Conservation (phyloP, 2,329 filamentous ascomycete genomes). For the Magnaporthiopsis rhizophila region DNA sequence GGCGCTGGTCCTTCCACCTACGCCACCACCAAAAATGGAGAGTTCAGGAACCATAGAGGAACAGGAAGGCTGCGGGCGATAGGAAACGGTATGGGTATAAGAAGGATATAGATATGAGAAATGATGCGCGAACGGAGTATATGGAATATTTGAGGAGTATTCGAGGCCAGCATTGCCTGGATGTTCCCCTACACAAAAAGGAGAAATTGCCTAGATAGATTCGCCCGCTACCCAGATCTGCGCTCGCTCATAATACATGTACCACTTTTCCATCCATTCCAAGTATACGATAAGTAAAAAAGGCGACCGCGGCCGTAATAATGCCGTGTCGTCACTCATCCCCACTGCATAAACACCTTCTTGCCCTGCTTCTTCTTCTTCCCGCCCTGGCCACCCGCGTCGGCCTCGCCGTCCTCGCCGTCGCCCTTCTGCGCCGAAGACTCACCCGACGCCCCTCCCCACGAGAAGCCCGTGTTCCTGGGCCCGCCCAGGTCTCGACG, state of each 20-base stretch:
- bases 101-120: too few species aligned
- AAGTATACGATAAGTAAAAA: not conserved
- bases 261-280: not conserved
- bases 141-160: too few species aligned
- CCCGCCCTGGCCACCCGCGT: slow-evolving; percentile 32
- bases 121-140: too few species aligned
- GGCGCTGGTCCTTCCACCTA: too few species aligned
- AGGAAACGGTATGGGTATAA: too few species aligned
- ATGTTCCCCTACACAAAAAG: not conserved
- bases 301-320: too few species aligned
- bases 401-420: slow-evolving; percentile 16
- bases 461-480: slow-evolving; percentile 44
- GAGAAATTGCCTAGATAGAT: not conserved
- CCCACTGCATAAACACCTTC: slow-evolving; percentile 56
- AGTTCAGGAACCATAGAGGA: too few species aligned
- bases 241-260: not conserved
- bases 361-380: slow-evolving; percentile 53
- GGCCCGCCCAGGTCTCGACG: slow-evolving; percentile 40
- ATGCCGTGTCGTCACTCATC: slow-evolving; percentile 25
- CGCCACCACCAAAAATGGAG: too few species aligned
- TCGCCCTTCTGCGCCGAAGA: slow-evolving; percentile 14
- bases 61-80: too few species aligned
- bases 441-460: slow-evolving; percentile 30
- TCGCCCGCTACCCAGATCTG: not conserved
- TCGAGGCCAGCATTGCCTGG: too few species aligned